Evolutionary conservation across 148 eudicot genomes (phyloP).

Genomic region (Euryodendron excelsum): DNA sequence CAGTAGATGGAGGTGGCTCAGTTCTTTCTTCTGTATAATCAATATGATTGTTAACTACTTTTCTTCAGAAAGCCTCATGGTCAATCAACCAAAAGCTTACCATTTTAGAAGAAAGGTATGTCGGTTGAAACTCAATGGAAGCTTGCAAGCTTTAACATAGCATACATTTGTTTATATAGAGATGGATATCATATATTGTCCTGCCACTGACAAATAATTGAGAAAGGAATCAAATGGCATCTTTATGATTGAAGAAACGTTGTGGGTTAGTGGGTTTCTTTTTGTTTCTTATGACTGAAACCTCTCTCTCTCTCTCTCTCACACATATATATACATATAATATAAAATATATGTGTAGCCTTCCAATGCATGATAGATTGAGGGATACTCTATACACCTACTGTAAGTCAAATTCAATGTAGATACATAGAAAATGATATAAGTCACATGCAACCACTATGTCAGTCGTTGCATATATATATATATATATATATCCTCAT

Average conservation of each 20-base stretch:
- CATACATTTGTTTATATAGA: conserved; percentile 18
- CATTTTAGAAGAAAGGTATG: conserved; percentile 15
- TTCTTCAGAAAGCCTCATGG: not conserved
- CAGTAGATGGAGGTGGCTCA: too few relatives aligned
- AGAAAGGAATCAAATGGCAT: conserved; percentile 26
- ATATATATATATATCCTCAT: not conserved
- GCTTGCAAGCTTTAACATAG: not conserved
- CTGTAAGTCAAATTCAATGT: not conserved
- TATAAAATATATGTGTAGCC: not conserved
- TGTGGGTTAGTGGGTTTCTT: not conserved
- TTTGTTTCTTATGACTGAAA: conserved; percentile 18
- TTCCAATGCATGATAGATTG: not conserved
- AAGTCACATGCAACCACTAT: not conserved
- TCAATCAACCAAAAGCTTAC: not conserved
- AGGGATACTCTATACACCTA: not conserved
- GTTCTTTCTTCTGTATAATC: not conserved
- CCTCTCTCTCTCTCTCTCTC: not conserved
- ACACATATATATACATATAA: not conserved
- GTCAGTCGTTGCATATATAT: too few relatives aligned
- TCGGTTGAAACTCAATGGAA: conserved; percentile 6
- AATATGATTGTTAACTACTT: not conserved
- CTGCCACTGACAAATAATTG: conserved; percentile 5
- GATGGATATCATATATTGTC: not conserved
- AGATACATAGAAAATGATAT: not conserved
- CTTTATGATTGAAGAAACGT: conserved; percentile 14